These are phyloP conservation scores for Coemansia sp. DNA, from an alignment of 192 early-diverging fungal species.

Conservation along the genomic window DNA sequence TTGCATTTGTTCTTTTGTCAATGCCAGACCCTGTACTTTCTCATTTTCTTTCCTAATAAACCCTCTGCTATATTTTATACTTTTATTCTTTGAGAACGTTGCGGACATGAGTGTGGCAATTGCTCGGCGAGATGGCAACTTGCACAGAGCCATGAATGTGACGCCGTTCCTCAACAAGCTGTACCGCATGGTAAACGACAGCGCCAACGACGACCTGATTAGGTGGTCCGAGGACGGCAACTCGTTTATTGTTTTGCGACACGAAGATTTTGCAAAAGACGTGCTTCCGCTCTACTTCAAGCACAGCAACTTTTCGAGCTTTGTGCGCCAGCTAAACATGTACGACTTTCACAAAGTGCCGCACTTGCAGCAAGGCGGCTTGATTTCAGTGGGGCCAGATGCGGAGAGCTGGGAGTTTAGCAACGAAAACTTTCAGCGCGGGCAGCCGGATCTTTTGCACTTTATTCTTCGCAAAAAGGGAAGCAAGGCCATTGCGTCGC, in stretches of 20 bases:
- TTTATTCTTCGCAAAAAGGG: constrained; percentile 84
- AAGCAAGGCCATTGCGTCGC: constrained; percentile 9
- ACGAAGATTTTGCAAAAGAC: constrained; percentile 76
- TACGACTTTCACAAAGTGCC: constrained; percentile 98
- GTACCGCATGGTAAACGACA: constrained; percentile 92
- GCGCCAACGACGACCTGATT: constrained; percentile 77
- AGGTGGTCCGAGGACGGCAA: constrained; percentile 84
- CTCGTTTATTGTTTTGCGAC: constrained; percentile 75
- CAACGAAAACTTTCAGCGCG: constrained; percentile 84
- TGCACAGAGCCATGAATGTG: constrained; percentile 55
- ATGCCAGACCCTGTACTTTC: neutral
- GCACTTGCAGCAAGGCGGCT: constrained; percentile 86
- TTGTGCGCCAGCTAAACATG: constrained; percentile 91
- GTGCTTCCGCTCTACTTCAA: constrained; percentile 86
- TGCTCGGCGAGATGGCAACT: constrained; percentile 25
- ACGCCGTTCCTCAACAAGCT: constrained; percentile 93
- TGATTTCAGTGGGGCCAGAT: constrained; percentile 62
- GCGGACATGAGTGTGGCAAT: constrained; percentile 15
- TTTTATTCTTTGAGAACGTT: neutral
- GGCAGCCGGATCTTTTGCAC: constrained; percentile 83
- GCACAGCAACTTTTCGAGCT: constrained; percentile 86
- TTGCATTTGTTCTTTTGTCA: neutral
- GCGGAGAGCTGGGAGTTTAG: constrained; percentile 90
- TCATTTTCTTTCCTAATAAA: too few relatives aligned
- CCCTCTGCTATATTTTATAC: neutral